Conservation (phyloP, 129 eudicot genomes). For the Centaurea solstitialis region DNA sequence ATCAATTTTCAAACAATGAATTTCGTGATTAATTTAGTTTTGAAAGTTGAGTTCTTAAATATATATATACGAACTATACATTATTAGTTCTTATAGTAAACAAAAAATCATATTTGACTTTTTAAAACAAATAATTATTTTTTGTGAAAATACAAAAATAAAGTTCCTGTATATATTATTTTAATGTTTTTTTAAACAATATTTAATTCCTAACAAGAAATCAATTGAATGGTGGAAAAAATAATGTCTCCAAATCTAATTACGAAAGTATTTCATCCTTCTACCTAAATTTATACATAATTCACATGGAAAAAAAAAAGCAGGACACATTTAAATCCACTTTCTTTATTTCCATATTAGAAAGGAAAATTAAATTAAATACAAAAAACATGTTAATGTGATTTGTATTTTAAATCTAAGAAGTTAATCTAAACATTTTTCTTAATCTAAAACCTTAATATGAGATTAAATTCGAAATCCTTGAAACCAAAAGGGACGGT, state of each 20-base stretch:
- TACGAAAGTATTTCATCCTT: background rate
- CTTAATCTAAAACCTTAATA: too few relatives aligned
- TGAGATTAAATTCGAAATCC: background rate
- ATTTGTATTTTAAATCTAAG: too few relatives aligned
- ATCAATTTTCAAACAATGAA: background rate
- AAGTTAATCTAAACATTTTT: too few relatives aligned
- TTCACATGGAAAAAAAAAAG: background rate
- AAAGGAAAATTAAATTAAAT: background rate
- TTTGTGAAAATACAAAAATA: background rate
- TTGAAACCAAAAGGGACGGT: slow-evolving; percentile 7
- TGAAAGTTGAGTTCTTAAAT: too few relatives aligned
- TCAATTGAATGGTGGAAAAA: background rate
- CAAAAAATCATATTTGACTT: too few relatives aligned
- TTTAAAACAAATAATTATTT: too few relatives aligned
- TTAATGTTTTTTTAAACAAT: background rate
- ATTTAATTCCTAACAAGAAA: background rate
- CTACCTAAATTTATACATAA: background rate
- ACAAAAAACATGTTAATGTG: too few relatives aligned
- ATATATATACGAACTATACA: background rate
- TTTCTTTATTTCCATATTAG: background rate
- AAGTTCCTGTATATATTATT: too few relatives aligned
- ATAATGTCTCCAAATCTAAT: background rate
- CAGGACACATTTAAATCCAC: background rate
- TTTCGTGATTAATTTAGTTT: background rate
- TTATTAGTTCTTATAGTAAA: too few relatives aligned